These are phyloP conservation scores for Solanum chmielewskii DNA, from an alignment of 257 asterid species.

Conservation along the genomic window DNA sequence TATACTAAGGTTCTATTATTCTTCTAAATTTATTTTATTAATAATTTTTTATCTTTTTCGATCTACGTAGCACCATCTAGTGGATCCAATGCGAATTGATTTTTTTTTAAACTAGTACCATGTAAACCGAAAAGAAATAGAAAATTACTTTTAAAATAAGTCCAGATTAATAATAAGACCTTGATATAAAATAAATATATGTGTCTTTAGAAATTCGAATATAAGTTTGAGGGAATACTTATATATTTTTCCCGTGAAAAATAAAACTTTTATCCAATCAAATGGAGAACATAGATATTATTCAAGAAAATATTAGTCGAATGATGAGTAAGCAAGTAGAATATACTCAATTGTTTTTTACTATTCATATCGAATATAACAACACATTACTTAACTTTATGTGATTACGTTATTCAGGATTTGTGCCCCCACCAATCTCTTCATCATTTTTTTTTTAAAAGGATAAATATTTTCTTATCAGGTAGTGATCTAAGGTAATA, in stretches of 20 bases:
- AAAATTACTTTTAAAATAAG: no score
- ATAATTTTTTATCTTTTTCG: no score
- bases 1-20: no score
- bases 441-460: background rate
- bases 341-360: background rate
- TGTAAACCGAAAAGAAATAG: accelerated
- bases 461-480: background rate
- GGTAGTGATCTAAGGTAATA: background rate
- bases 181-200: accelerated
- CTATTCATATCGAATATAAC: background rate
- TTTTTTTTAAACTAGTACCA: no score
- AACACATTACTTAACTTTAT: background rate
- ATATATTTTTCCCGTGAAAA: no score
- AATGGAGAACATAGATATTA: background rate
- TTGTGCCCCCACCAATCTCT: background rate
- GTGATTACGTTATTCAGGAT: background rate
- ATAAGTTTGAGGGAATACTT: accelerated
- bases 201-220: accelerated
- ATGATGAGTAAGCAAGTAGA: background rate
- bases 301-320: background rate
- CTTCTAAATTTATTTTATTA: no score
- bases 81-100: no score
- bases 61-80: no score
- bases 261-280: background rate
- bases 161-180: accelerated